Conservation (phyloP, 495 filamentous ascomycete species). For the Annulohypoxylon stygium region DNA sequence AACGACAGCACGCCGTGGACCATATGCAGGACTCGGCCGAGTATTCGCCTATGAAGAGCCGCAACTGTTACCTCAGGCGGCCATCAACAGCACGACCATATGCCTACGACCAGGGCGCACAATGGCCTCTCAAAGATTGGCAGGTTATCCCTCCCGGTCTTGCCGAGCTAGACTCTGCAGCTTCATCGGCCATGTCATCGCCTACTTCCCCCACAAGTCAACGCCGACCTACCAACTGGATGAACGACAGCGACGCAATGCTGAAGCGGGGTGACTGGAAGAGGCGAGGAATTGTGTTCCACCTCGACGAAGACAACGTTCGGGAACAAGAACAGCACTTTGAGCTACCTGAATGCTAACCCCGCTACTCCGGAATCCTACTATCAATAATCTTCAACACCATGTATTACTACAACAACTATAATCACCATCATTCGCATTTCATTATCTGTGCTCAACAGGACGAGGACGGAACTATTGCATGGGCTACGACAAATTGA, state of each 20-base stretch:
- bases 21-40: slow-evolving; percentile 41
- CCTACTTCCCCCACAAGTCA: slow-evolving; percentile 16
- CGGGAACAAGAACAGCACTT: slow-evolving; percentile 47
- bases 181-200: slow-evolving; percentile 33
- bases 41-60: slow-evolving; percentile 43
- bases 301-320: slow-evolving; percentile 37
- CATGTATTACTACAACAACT: slow-evolving; percentile 17
- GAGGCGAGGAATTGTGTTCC: slow-evolving; percentile 62
- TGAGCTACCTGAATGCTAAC: slow-evolving; percentile 43
- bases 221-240: slow-evolving; percentile 45
- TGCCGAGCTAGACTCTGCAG: slow-evolving; percentile 40
- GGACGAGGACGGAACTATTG: not conserved
- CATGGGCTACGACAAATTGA: slow-evolving; percentile 7
- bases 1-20: slow-evolving; percentile 36
- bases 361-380: not conserved
- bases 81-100: slow-evolving; percentile 30
- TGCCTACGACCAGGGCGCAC: slow-evolving; percentile 37
- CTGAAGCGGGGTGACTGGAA: slow-evolving; percentile 64
- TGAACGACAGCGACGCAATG: slow-evolving; percentile 54
- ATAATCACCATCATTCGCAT: not conserved
- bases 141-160: slow-evolving; percentile 46
- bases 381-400: not conserved
- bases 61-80: slow-evolving; percentile 41
- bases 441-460: not conserved
- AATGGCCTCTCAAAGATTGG: slow-evolving; percentile 54